Base-by-base conservation (phyloP, 257 asterid genomes). In the Nicotiana tomentosiformis region DNA sequence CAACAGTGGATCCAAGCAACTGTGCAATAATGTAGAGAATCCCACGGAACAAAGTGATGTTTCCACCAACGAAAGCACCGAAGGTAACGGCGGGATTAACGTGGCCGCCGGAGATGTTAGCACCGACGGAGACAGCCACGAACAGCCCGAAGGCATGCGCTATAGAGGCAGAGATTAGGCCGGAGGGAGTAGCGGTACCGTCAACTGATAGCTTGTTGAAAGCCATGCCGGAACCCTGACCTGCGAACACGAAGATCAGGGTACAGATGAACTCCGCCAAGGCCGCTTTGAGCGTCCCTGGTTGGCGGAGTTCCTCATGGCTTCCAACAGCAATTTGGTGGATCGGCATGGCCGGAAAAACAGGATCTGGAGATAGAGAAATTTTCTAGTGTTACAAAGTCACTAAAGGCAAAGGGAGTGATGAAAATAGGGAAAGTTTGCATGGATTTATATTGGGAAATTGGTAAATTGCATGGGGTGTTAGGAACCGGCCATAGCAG, bases 51-150 rank as follows among this genome's bases (percentile, higher is more conserved):
- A 90, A 88, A 15, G 91, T 86, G 83, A 90, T 88, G 80, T 89
- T 88, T 10, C 95, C 95, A n/a, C 95, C 93, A 14, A 90, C 78
- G 4, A 91, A 87, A 16, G 89, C 37, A 0, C 93, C 95, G 77
- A 91, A 90, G 1, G 94, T 91, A 82, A 91, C 94, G 16, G 94
- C 93, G 23, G 94, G 94, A 87, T 91, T 91, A 82, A 91, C 94
- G 86, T 91, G 94, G 62, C 94, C 94, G 15, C 95, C 93, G 83
- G 95, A 91, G 82, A 90, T 89, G 91, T 91, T 91, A 39, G 93
- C 92, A 55, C 86, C 70, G 49, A 89, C 84, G 33, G 93, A 39
- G 66, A 91, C 92, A 10, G 91, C 95, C 5, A 89, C 93, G 78
- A 91, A 91, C 3, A 91, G 89, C 67, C 64, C 93, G 67, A 91